These are phyloP conservation scores for Pythium phragmiticola DNA, from an alignment of 352 stramenopile genomes.

Conservation along the genomic window DNA sequence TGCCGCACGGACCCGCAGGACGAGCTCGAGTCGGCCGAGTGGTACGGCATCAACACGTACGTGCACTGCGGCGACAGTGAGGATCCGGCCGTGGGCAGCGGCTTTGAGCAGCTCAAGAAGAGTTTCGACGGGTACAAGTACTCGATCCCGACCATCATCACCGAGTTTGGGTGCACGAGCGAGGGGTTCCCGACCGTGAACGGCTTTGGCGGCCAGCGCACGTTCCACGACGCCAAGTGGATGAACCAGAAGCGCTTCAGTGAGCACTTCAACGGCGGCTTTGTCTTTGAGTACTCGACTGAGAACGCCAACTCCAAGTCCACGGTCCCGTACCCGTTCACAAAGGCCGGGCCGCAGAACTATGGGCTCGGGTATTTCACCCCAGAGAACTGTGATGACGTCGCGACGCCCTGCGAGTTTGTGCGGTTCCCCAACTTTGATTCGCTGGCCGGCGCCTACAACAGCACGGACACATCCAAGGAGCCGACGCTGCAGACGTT, in stretches of 20 bases:
- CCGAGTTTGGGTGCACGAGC: constrained; percentile 63
- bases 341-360: constrained; percentile 56
- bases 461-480: constrained; percentile 19
- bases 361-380: constrained; percentile 78
- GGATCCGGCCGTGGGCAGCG: constrained; percentile 39
- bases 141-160: constrained; percentile 49
- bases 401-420: constrained; percentile 44
- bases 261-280: constrained; percentile 61
- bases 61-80: constrained; percentile 65
- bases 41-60: constrained; percentile 87
- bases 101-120: constrained; percentile 59
- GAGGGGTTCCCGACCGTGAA: constrained; percentile 47
- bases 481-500: constrained; percentile 38
- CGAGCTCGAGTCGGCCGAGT: constrained; percentile 72
- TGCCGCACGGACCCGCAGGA: constrained; percentile 63
- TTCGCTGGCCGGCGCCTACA: constrained; percentile 44
- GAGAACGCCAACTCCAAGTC: constrained; percentile 71
- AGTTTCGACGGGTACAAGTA: constrained; percentile 66
- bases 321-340: constrained; percentile 64
- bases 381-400: constrained; percentile 62
- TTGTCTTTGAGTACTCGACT: constrained; percentile 81
- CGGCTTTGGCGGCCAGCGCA: constrained; percentile 72
- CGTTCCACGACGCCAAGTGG: constrained; percentile 65
- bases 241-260: constrained; percentile 51
- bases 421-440: constrained; percentile 69